These are phyloP conservation scores for Candida krabiensis DNA, from an alignment of 805 yeast genomes.

Conservation along the genomic window DNA sequence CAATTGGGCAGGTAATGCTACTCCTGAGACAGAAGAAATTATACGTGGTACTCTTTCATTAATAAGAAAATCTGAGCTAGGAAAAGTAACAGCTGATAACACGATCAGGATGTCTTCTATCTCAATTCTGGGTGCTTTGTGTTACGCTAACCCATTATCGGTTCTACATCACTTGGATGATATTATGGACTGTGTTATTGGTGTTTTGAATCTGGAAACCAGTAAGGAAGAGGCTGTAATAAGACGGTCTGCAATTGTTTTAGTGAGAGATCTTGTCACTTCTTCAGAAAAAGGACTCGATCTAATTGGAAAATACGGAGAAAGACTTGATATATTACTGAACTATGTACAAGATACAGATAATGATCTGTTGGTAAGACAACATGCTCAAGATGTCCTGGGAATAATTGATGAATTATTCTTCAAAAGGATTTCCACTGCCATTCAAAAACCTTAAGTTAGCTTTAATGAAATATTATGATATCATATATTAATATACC, in stretches of 20 bases:
- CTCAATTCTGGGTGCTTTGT: slow-evolving; percentile 75
- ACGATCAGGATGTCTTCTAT: slow-evolving; percentile 81
- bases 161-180: slow-evolving; percentile 48
- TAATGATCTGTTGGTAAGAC: slow-evolving; percentile 56
- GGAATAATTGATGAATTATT: slow-evolving; percentile 29
- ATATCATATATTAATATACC: too few species aligned
- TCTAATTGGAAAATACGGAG: slow-evolving; percentile 50
- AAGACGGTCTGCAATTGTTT: slow-evolving; percentile 73
- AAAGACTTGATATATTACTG: slow-evolving; percentile 41
- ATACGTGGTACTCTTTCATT: slow-evolving; percentile 42
- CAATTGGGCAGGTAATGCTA: slow-evolving; percentile 43
- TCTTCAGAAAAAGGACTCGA: slow-evolving; percentile 42
- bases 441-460: slow-evolving; percentile 9
- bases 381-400: slow-evolving; percentile 48
- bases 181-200: slow-evolving; percentile 73
- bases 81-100: slow-evolving; percentile 40
- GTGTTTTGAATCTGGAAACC: slow-evolving; percentile 64
- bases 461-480: too few species aligned
- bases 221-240: slow-evolving; percentile 48
- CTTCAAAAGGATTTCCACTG: slow-evolving; percentile 8
- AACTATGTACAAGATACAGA: slow-evolving; percentile 49
- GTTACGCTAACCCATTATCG: slow-evolving; percentile 59
- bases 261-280: slow-evolving; percentile 60
- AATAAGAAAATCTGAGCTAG: slow-evolving; percentile 13
- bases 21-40: slow-evolving; percentile 33